Conservation (phyloP, 129 eudicot species). For the Chrysanthemum lavandulifolium region DNA sequence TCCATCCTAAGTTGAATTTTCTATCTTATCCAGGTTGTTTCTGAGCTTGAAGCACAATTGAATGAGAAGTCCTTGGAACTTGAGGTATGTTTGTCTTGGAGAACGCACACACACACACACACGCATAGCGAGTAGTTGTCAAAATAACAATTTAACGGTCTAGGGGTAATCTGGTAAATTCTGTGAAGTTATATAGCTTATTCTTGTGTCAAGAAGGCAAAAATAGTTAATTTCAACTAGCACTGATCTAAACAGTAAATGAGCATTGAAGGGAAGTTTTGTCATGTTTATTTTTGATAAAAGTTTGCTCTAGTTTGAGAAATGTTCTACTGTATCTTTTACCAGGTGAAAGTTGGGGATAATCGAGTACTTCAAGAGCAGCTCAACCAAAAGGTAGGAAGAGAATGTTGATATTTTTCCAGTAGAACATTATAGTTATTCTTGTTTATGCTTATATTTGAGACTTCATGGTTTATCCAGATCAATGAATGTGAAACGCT, state of each 20-base stretch:
- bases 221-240: neutral
- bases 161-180: neutral
- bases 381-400: slow-evolving; percentile 76
- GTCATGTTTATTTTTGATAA: neutral
- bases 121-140: neutral
- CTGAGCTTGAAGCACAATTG: slow-evolving; percentile 72
- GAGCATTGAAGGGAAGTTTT: neutral
- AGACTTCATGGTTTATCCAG: slow-evolving; percentile 37
- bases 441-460: slow-evolving; percentile 8
- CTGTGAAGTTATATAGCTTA: neutral
- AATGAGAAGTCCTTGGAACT: slow-evolving; percentile 94
- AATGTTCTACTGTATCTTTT: slow-evolving; percentile 15
- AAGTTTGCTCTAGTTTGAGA: slow-evolving; percentile 11
- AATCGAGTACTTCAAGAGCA: slow-evolving; percentile 91
- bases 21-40: slow-evolving; percentile 52
- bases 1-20: slow-evolving; percentile 21
- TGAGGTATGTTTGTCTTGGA: slow-evolving; percentile 54
- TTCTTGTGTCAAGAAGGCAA: neutral
- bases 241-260: neutral
- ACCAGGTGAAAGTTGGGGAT: slow-evolving; percentile 86
- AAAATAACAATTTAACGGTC: neutral
- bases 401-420: neutral
- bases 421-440: neutral
- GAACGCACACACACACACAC: slow-evolving; percentile 10
- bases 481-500: slow-evolving; percentile 69